Percentiles rank a stretch among this genome's conserved stretches.
phyloP scores from a whole-genome alignment of 345 rosid genomes.

The Eucalyptus polybractea region DNA sequence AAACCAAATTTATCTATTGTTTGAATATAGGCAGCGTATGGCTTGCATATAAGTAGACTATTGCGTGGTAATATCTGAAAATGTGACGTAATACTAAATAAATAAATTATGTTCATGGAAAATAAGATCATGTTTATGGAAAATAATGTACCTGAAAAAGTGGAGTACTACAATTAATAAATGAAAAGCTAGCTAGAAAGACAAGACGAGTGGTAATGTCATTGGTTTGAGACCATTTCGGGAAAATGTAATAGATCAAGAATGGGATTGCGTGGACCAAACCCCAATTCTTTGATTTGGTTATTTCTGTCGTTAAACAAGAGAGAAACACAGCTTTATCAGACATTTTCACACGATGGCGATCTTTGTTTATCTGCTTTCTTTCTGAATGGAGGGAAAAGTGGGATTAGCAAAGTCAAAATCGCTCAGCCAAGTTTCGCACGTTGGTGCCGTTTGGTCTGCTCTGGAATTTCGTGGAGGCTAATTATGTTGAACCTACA shows the following conservation, averaged over 20 bases:
- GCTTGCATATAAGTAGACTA: too few species aligned
- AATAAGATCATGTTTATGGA: too few species aligned
- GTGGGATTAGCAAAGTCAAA: neutral
- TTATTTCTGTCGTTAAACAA: neutral
- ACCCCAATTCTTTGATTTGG: neutral
- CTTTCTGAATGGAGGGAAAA: too few species aligned
- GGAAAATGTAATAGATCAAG: neutral
- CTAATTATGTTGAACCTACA: neutral
- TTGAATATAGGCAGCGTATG: too few species aligned
- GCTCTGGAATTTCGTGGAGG: neutral
- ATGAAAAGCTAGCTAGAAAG: neutral
- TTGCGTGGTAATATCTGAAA: too few species aligned
- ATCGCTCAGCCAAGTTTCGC: neutral
- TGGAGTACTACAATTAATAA: neutral
- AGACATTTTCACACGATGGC: neutral
- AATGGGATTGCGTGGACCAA: neutral
- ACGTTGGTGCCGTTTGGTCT: neutral
- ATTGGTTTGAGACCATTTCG: neutral
- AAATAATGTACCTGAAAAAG: neutral
- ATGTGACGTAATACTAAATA: too few species aligned
- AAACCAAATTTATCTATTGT: too few species aligned
- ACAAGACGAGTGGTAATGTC: neutral
- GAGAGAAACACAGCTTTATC: neutral
- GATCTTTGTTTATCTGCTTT: neutral
- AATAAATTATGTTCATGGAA: too few species aligned